Evolutionary conservation across 768 basidiomycete genomes (phyloP), one percentile per base, ranked within the genome.

Genomic region (Boletus huronensis): DNA sequence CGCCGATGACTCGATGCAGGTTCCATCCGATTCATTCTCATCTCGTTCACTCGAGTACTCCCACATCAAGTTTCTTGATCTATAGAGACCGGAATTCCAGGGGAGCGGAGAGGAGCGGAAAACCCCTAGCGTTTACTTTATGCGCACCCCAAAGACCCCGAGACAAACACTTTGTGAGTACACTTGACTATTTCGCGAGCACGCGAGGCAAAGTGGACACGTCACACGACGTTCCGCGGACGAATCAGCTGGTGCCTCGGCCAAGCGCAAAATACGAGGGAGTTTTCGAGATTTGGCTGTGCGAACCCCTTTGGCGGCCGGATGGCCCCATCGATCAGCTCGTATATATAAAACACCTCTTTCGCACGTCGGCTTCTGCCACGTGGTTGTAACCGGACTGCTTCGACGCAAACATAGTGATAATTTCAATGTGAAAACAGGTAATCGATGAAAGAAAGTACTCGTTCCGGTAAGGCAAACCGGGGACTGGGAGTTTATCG

Each of bases 401-500:
- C 36, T 29, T 41, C 35, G 45, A 32, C n/a, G 38, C 35, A n/a
- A 45, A 54, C 45, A n/a, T 11, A 39, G 38, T 19, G 46, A 45
- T 53, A 39, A 48, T 40, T 59, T 45, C 48, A 19, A 26, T 42
- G 45, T 32, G 31, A 50, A 43, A 17, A 39, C 25, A 1, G 38
- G 16, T 38, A 35, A 55, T 54, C 43, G 42, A 61, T 57, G 47
- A 39, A 56, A 25, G n/a, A n/a, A n/a, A n/a, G n/a, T n/a, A n/a
- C n/a, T n/a, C n/a, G n/a, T n/a, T n/a, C 36, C n/a, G 17, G 48
- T 14, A 36, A 49, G 49, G 17, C 23, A 52, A 29, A 23, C 32
- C 38, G 19, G 29, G 25, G 13, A 36, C 13, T 35, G 19, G 44
- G 16, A 17, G n/a, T 57, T 45, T 21, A 40, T 40, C 42, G 28